Base-by-base conservation (phyloP, 257 asterid genomes). In the Gentiana straminea region DNA sequence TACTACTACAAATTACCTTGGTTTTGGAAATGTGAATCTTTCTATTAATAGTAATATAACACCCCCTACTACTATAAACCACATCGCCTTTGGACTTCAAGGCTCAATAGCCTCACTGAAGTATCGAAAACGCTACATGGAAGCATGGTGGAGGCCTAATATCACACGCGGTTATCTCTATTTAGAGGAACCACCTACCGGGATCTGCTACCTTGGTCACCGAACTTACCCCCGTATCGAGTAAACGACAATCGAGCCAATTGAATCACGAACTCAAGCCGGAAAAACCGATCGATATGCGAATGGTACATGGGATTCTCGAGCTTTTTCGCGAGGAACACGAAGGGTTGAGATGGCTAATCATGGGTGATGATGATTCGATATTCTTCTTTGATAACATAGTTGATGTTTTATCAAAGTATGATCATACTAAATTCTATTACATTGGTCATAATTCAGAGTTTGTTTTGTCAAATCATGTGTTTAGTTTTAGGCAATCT, bases 291-390 rank as follows among this genome's bases (percentile, higher is more conserved):
- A 38, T 33, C 0, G 41, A 58, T 34, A 36, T 58, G 11, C 62
- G 94, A 8, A 79, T 79, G 67, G 75, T 75, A 37, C 77, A 79
- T 48, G 94, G 77, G 8, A 84, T 86, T 2, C 54, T 77, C 72
- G 94, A 86, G 81, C 60, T 57, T 7, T 37, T 79, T 51, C 65
- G 79, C 54, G 91, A 84, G 11, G 65, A 67, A 4, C 36, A 77
- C 0, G 60, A 64, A 43, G 59, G 62, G 36, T 35, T 79, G 4
- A 64, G 83, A 51, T 86, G 95, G 95, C 33, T 81, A 0, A 76
- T 86, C 3, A 77, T 84, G 84, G 95, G 95, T 7, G 94, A 86
- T 13, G 95, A 86, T 12, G 95, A 86, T 57, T 66, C 94, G 0
- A 52, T 86, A 0, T 80, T 86, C n/a, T 84, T 79, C 4, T 67